Conservation (phyloP, 768 basidiomycete species). For the Russula abietina region DNA sequence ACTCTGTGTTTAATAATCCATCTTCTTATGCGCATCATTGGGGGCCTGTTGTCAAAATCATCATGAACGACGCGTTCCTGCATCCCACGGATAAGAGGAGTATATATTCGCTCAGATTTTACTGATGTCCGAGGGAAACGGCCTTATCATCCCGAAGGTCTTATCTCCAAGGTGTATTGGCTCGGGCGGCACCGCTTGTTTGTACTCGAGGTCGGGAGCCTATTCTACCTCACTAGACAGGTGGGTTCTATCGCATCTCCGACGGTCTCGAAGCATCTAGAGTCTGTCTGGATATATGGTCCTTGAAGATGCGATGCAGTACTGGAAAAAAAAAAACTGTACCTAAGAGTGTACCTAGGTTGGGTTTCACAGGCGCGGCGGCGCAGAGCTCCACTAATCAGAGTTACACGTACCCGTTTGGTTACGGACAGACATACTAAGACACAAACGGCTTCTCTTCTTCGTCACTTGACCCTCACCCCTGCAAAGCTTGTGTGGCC, state of each 20-base stretch:
- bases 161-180: neutral
- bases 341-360: neutral
- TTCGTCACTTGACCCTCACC: neutral
- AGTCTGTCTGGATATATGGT: neutral
- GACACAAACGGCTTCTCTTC: neutral
- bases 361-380: neutral
- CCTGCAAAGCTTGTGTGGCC: neutral
- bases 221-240: neutral
- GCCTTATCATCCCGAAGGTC: neutral
- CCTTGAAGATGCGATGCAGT: neutral
- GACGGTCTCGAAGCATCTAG: constrained; percentile 3
- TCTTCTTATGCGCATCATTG: neutral
- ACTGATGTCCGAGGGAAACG: neutral
- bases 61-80: neutral
- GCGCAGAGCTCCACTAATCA: neutral
- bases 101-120: too few relatives aligned
- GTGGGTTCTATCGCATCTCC: neutral
- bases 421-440: neutral
- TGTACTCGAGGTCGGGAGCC: neutral
- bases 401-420: neutral
- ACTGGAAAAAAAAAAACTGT: too few relatives aligned
- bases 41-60: constrained; percentile 6
- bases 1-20: neutral
- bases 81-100: neutral
- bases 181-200: neutral